phyloP scores from a whole-genome alignment of 805 yeast species.

The Zygotorulaspora sp. region DNA sequence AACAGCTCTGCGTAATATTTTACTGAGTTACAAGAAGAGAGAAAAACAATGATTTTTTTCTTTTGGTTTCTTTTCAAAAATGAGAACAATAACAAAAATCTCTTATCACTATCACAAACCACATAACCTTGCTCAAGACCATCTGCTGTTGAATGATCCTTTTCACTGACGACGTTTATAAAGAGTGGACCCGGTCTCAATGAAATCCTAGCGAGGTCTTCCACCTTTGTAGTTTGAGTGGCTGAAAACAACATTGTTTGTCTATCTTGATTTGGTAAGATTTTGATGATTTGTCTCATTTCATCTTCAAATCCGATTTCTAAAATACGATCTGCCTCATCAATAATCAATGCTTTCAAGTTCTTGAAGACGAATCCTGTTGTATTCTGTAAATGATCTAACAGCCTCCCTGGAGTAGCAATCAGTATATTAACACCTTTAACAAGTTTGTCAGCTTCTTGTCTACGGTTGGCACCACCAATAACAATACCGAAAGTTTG shows the following conservation, averaged over 20 bases:
- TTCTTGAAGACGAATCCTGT: conserved; percentile 91
- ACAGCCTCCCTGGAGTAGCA: conserved; percentile 96
- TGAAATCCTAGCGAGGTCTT: conserved; percentile 95
- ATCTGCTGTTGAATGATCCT: conserved; percentile 85
- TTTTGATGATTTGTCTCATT: conserved; percentile 93
- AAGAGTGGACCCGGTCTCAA: conserved; percentile 89
- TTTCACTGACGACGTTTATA: conserved; percentile 85
- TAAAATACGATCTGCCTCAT: conserved; percentile 96
- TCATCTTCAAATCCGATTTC: conserved; percentile 99
- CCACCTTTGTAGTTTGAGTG: conserved; percentile 97
- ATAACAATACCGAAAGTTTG: conserved; percentile 96
- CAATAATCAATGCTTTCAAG: conserved; percentile 88
- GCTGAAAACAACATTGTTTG: conserved; percentile 99
- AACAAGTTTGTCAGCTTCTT: conserved; percentile 88
- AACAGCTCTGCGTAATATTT: conserved; percentile 92
- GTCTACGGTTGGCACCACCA: conserved; percentile 97
- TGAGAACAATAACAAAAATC: conserved; percentile 85
- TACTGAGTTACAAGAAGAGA: conserved; percentile 95
- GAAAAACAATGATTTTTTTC: conserved; percentile 88
- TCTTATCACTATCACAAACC: conserved; percentile 91
- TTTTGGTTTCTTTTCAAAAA: conserved; percentile 89
- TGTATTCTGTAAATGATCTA: conserved; percentile 96
- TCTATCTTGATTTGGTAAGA: conserved; percentile 87
- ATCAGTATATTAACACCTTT: conserved; percentile 92
- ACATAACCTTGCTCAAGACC: conserved; percentile 98